Conservation (phyloP, 371 early-diverging fungal species). For the Nematocida ironsii region DNA sequence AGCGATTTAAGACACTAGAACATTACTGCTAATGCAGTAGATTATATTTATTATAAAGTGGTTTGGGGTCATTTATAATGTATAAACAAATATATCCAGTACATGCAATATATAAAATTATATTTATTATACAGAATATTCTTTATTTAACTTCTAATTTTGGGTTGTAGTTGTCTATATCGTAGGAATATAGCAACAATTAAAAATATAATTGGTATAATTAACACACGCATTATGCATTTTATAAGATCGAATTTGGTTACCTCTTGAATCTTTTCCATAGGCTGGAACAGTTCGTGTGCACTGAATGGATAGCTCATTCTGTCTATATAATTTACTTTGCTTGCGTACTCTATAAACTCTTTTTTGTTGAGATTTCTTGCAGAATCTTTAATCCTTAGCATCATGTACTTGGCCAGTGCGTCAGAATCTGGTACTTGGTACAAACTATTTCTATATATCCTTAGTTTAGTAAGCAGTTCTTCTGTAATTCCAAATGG, state of each 20-base stretch:
- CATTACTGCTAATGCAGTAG: too few species aligned
- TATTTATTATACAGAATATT: too few species aligned
- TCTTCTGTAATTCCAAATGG: conserved; percentile 16
- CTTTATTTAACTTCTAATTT: conserved; percentile 13
- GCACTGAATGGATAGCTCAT: background rate
- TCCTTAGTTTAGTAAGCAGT: background rate
- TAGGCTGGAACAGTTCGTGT: conserved; percentile 3
- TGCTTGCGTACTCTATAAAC: background rate
- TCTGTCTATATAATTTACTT: background rate
- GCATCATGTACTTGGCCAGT: background rate
- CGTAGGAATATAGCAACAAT: background rate
- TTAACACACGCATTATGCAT: background rate
- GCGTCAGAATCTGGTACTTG: background rate
- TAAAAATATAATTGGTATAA: background rate
- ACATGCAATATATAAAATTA: too few species aligned
- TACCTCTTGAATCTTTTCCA: background rate
- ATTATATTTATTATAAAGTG: too few species aligned
- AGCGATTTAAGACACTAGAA: too few species aligned
- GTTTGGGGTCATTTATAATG: too few species aligned
- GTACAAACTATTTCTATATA: conserved; percentile 4
- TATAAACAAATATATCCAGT: too few species aligned
- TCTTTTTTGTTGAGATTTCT: background rate
- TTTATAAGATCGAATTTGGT: background rate
- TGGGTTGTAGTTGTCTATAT: conserved; percentile 13
- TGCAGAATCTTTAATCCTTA: background rate